Evolutionary conservation across 2,329 filamentous ascomycete species (phyloP).

Genomic region (Dothistroma pini): DNA sequence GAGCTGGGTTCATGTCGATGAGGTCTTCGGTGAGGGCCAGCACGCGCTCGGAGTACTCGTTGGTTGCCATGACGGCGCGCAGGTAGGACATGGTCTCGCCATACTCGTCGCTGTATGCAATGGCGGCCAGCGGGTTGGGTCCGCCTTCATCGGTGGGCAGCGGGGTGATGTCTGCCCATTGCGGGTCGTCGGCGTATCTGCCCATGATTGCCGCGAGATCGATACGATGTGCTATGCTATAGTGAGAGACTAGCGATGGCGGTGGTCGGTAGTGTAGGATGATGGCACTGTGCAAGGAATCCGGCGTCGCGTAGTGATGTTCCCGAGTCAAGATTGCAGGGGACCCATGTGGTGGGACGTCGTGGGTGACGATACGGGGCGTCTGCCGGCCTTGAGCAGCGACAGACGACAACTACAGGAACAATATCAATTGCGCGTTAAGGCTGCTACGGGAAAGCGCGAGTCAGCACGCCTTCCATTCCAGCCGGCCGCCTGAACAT

Average conservation of each 20-base stretch:
- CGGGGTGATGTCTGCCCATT: constrained; percentile 80
- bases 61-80: constrained; percentile 83
- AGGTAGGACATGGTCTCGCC: constrained; percentile 90
- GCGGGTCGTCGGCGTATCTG: constrained; percentile 62
- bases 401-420: background rate
- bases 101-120: constrained; percentile 87
- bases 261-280: background rate
- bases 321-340: background rate
- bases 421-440: background rate
- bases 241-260: background rate
- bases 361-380: background rate
- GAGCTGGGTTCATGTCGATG: constrained; percentile 89
- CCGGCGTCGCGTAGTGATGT: background rate
- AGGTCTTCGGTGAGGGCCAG: constrained; percentile 82
- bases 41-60: constrained; percentile 76
- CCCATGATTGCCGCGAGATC: constrained; percentile 29
- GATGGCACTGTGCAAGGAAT: background rate
- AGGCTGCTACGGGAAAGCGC: background rate
- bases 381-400: background rate
- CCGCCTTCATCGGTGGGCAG: constrained; percentile 80
- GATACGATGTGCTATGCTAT: background rate
- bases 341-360: background rate
- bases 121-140: constrained; percentile 74
- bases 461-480: background rate
- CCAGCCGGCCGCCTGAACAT: background rate